Evolutionary conservation across 805 yeast species (phyloP).

Genomic region (Ogataea naganishii): DNA sequence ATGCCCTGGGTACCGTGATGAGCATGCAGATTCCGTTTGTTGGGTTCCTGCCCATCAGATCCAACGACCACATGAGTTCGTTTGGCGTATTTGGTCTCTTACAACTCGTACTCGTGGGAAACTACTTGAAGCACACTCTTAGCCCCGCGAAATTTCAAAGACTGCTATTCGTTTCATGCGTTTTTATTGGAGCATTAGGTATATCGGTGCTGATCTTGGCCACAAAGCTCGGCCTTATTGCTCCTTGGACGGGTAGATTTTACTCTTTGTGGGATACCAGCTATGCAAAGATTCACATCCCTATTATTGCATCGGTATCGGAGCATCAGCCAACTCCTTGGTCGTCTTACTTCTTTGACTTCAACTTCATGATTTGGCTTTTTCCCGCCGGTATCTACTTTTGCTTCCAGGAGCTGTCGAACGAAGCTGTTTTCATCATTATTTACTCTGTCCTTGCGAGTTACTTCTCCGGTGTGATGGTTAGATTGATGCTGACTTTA

Average conservation of each 20-base stretch:
- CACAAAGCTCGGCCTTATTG: constrained; percentile 87
- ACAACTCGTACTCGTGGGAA: constrained; percentile 83
- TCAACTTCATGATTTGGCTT: constrained; percentile 88
- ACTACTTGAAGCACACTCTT: constrained; percentile 67
- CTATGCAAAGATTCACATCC: constrained; percentile 96
- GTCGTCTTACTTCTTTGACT: constrained; percentile 96
- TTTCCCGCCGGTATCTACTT: constrained; percentile 97
- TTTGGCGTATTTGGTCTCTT: constrained; percentile 93
- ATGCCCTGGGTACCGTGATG: constrained; percentile 92
- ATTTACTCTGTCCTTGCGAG: constrained; percentile 91
- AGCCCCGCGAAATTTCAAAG: constrained; percentile 66
- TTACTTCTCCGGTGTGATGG: constrained; percentile 98
- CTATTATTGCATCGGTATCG: constrained; percentile 96
- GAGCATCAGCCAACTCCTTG: constrained; percentile 99
- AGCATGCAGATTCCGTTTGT: constrained; percentile 99
- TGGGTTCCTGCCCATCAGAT: constrained; percentile 92
- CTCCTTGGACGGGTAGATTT: constrained; percentile 99
- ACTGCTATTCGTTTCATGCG: constrained; percentile 53
- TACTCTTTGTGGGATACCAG: constrained; percentile 97
- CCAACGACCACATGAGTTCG: constrained; percentile 98
- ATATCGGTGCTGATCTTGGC: constrained; percentile 64
- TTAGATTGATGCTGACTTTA: constrained; percentile 91
- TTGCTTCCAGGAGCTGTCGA: constrained; percentile 78
- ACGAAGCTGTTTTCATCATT: constrained; percentile 89
- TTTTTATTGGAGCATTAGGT: constrained; percentile 52